Conservation (phyloP, 768 basidiomycete genomes). For the Auriculariales sp. region DNA sequence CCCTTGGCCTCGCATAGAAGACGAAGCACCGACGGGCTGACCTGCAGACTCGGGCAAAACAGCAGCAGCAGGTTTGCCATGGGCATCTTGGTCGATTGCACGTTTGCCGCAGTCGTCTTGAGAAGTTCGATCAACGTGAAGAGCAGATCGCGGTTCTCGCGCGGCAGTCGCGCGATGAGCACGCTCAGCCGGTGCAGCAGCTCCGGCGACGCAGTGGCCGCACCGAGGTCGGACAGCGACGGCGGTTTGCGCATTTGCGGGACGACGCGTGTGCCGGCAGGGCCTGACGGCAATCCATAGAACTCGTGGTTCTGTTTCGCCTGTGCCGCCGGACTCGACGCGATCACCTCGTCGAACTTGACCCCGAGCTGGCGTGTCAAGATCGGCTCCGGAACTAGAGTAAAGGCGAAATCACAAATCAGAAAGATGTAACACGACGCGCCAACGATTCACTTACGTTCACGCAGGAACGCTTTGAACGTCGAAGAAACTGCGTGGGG, state of each 20-base stretch:
- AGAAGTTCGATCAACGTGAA: conserved; percentile 72
- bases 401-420: conserved; percentile 3
- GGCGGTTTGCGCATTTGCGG: conserved; percentile 52
- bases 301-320: conserved; percentile 9
- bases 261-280: conserved; percentile 17
- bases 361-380: conserved; percentile 58
- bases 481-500: conserved; percentile 88
- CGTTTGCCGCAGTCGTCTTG: conserved; percentile 50
- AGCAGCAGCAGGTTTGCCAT: conserved; percentile 77
- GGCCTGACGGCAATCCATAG: conserved; percentile 23
- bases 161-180: conserved; percentile 55
- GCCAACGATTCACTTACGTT: conserved; percentile 48
- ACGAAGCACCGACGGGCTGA: conserved; percentile 60
- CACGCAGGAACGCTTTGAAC: conserved; percentile 85
- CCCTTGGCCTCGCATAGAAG: conserved; percentile 56
- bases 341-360: conserved; percentile 55
- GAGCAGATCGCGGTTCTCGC: conserved; percentile 73
- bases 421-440: conserved; percentile 2
- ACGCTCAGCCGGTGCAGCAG: conserved; percentile 43
- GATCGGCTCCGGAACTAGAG: conserved; percentile 72
- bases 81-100: conserved; percentile 80
- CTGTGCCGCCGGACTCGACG: conserved; percentile 7
- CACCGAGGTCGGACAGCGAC: conserved; percentile 63
- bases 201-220: conserved; percentile 48
- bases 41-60: conserved; percentile 74